Percentiles rank a stretch among this genome's conserved stretches.
phyloP scores from a whole-genome alignment of 352 stramenopile species.

The Globisporangium acanthophoron region DNA sequence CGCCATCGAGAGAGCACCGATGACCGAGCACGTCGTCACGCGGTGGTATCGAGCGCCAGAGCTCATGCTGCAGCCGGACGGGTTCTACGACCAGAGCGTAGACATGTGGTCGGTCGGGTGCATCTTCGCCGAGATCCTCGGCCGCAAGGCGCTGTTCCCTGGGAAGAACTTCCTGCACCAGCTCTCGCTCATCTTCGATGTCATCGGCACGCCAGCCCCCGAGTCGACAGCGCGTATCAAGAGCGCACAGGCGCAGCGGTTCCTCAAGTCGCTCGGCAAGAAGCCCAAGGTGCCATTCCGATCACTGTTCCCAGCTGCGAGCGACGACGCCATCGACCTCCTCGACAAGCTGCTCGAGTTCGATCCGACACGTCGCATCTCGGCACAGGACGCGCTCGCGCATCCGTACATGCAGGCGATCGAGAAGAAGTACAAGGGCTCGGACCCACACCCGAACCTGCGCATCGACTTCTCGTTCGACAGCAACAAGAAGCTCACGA shows the following conservation, averaged over 20 bases:
- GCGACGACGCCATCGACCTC: constrained; percentile 50
- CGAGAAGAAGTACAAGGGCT: constrained; percentile 54
- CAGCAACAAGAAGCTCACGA: constrained; percentile 55
- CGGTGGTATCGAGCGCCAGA: constrained; percentile 89
- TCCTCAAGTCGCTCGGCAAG: constrained; percentile 57
- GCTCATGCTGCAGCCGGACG: constrained; percentile 88
- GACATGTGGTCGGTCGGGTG: constrained; percentile 91
- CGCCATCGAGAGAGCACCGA: constrained; percentile 30
- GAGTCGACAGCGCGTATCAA: constrained; percentile 52
- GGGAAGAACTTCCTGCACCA: constrained; percentile 82
- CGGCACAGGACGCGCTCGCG: constrained; percentile 48
- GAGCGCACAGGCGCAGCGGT: constrained; percentile 65
- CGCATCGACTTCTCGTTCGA: constrained; percentile 70
- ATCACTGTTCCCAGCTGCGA: constrained; percentile 46
- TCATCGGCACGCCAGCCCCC: constrained; percentile 51
- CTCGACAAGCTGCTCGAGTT: constrained; percentile 64
- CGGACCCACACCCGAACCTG: constrained; percentile 29
- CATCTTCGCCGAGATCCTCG: constrained; percentile 79
- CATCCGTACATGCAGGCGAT: constrained; percentile 73
- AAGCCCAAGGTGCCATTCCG: constrained; percentile 50
- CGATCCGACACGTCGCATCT: constrained; percentile 47
- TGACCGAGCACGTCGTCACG: constrained; percentile 86
- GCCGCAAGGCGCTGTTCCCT: constrained; percentile 65
- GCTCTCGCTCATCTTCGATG: constrained; percentile 72
- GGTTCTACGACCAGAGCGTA: constrained; percentile 81